Base-by-base conservation (phyloP, 2,329 filamentous ascomycete genomes). In the Pochonia chlamydosporia region DNA sequence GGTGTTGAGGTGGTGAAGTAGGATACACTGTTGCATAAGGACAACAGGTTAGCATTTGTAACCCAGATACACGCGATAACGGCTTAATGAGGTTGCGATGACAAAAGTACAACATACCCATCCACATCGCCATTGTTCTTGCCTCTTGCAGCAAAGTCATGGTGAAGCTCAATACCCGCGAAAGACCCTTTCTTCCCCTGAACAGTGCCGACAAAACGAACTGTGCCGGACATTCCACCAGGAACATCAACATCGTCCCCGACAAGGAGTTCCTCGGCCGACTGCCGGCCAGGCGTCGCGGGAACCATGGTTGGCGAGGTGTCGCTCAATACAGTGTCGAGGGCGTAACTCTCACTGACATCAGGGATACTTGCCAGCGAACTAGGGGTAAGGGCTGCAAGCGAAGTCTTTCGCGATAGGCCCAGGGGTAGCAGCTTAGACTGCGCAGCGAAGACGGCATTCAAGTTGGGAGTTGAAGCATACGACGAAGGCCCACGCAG, bases 51-150 rank as follows among this genome's bases (percentile, higher is more conserved):
- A 40, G 37, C 7, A n/a, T 11, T 20, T 7, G n/a, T n/a, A n/a
- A n/a, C n/a, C n/a, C n/a, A n/a, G 11, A 43, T n/a, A 30, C 20
- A 24, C 11, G n/a, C n/a, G n/a, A n/a, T n/a, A n/a, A n/a, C n/a
- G n/a, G n/a, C n/a, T n/a, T n/a, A n/a, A n/a, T n/a, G n/a, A n/a
- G n/a, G n/a, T n/a, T n/a, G n/a, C n/a, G n/a, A n/a, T 21, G 23
- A 40, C 41, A 21, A 39, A 33, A 18, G 18, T 23, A 43, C 44
- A 46, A 30, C 81, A 68, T 76, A 92, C 88, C 92, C 93, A 57
- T 97, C 92, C 46, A 97, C 93, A 65, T 96, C 91, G 53, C 93
- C 93, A 59, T 81, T 95, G 63, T 99, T 99, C 75, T 99, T 99
- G 28, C 93, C 93, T 62, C 86, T 81, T 44, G 76, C 67, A 28